Evolutionary conservation across 257 asterid species (phyloP), one percentile per base, ranked within the genome.

Genomic region (Solanum bulbocastanum): DNA sequence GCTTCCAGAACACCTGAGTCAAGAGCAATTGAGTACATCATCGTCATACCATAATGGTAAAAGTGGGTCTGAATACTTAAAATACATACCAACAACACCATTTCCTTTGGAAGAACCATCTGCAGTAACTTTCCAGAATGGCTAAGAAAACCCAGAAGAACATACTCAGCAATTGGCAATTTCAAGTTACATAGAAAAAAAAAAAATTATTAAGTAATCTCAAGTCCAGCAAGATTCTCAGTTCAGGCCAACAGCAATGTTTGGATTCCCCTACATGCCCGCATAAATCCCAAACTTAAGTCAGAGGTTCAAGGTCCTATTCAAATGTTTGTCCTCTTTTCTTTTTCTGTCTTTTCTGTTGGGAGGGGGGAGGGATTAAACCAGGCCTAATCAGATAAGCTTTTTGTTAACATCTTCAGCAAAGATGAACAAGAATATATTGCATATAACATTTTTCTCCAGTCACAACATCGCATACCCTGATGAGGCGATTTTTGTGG

Each of bases 401-500:
- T 49, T 81, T 81, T 49, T 81, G 30, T 30, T 30, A 81, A 30
- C 66, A 79, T 46, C 39, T 44, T 79, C 85, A 79, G 25, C 39
- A 42, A 79, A 56, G 46, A 40, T 13, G 84, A 27, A 11, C 15
- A 30, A 39, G 66, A 88, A 85, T 44, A 33, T 14, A 60, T 35
- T 83, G 89, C 74, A 87, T 22, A 14, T 84, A 35, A 44, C 66
- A 79, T 40, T 7, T 71, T 84, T 66, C 83, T 44, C 32, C 25
- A 75, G 52, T 62, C 52, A 62, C 66, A 66, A 85, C 62, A 79
- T 66, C 49, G 32, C 87, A 44, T 94, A 95, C 98, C 98, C 96
- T 92, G 91, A 96, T 96, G 74, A 96, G 98, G 87, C 99, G 98
- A 88, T 94, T 95, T 92, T 95, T 96, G 87, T 96, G 98, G 95